A percentile compares a stretch with the other conserved stretches of the same genome.
Evolutionary conservation across 2,329 filamentous ascomycete species (phyloP).

Genomic region (Rhynchosporium agropyri): DNA sequence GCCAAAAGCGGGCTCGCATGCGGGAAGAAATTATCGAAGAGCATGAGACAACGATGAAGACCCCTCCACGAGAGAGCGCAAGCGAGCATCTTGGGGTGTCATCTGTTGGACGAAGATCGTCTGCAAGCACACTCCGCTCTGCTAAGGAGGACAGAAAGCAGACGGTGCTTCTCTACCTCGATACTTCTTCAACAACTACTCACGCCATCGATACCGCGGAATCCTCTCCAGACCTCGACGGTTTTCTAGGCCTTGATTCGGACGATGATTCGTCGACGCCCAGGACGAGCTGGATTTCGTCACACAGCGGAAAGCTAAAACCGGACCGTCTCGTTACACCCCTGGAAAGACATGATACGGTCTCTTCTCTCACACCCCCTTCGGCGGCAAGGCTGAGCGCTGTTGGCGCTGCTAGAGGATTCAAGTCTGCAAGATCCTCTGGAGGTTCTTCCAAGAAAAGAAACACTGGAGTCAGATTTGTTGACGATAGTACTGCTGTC

Average conservation of each 20-base stretch:
- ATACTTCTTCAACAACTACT: slow-evolving; percentile 32
- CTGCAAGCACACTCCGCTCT: slow-evolving; percentile 29
- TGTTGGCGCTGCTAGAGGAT: slow-evolving; percentile 29
- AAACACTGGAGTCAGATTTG: slow-evolving; percentile 29
- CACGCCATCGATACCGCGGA: slow-evolving; percentile 34
- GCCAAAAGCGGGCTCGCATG: slow-evolving; percentile 51
- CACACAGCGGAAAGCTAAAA: slow-evolving; percentile 22
- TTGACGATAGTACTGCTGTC: slow-evolving; percentile 24
- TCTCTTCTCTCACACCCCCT: slow-evolving; percentile 32
- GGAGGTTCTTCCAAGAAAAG: slow-evolving; percentile 24
- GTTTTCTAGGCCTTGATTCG: slow-evolving; percentile 37
- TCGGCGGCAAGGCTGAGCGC: slow-evolving; percentile 35
- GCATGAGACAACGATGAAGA: slow-evolving; percentile 35
- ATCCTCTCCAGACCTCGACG: slow-evolving; percentile 40
- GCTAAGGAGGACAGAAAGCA: slow-evolving; percentile 26
- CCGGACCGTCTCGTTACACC: slow-evolving; percentile 29
- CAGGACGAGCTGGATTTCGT: slow-evolving; percentile 27
- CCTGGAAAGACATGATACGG: slow-evolving; percentile 10
- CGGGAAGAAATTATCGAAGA: slow-evolving; percentile 46
- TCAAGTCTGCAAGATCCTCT: slow-evolving; percentile 18
- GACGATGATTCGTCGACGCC: slow-evolving; percentile 39
- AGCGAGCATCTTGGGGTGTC: slow-evolving; percentile 25
- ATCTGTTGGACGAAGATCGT: slow-evolving; percentile 22
- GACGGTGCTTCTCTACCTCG: slow-evolving; percentile 37
- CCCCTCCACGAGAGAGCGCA: slow-evolving; percentile 29